Percentiles rank a stretch among this genome's conserved stretches.
phyloP scores from a whole-genome alignment of 2,329 filamentous ascomycete species.

The Aspergillus alliaceus region DNA sequence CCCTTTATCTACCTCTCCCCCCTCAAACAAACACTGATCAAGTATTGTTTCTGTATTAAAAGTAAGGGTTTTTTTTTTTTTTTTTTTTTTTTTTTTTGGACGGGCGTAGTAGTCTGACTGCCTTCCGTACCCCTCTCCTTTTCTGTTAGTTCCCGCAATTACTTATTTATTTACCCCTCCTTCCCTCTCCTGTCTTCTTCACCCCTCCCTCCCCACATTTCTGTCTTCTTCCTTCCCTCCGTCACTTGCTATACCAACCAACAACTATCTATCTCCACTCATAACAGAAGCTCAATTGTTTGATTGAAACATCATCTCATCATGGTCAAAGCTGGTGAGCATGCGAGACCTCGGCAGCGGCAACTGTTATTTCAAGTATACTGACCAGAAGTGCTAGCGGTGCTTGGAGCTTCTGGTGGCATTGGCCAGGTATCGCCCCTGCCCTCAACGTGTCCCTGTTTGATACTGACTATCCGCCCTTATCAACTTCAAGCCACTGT shows the following conservation, averaged over 20 bases:
- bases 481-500: conserved; percentile 70
- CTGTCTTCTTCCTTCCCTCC: conserved; percentile 8
- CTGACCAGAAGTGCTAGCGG: conserved; percentile 49
- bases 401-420: conserved; percentile 95
- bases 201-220: conserved; percentile 4
- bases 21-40: too few species aligned
- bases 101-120: too few species aligned
- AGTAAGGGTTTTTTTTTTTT: too few species aligned
- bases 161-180: conserved; percentile 15
- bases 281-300: neutral
- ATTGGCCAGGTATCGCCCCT: conserved; percentile 80
- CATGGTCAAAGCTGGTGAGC: conserved; percentile 52
- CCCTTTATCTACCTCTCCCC: too few species aligned
- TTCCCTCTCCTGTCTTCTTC: conserved; percentile 7
- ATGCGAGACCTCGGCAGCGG: neutral
- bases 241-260: too few species aligned
- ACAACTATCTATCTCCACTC: neutral
- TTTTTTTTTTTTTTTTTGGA: too few species aligned
- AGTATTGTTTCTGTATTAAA: too few species aligned
- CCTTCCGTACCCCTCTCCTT: conserved; percentile 10
- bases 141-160: conserved; percentile 8
- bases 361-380: neutral
- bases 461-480: conserved; percentile 1
- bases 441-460: conserved; percentile 3
- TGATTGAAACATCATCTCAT: conserved; percentile 21